Conservation (phyloP, 2,329 filamentous ascomycete species). For the Colletotrichum tofieldiae region DNA sequence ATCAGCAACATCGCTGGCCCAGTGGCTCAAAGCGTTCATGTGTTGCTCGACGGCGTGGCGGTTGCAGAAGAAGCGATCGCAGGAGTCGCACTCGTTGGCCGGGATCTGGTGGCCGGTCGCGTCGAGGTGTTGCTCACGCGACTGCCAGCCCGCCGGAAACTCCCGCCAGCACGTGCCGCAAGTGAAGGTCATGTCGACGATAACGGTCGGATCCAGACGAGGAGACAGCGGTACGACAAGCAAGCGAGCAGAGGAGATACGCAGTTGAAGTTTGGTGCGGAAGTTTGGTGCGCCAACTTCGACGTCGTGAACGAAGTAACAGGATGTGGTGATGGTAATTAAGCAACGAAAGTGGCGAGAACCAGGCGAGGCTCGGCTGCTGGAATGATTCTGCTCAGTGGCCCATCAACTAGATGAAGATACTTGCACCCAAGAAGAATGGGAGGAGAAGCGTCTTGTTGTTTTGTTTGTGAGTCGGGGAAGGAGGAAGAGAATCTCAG, state of each 20-base stretch:
- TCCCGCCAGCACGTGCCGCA: conserved; percentile 40
- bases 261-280: not conserved
- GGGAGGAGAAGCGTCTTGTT: not conserved
- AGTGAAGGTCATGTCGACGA: conserved; percentile 19
- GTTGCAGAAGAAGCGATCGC: conserved; percentile 46
- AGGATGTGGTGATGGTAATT: not conserved
- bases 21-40: conserved; percentile 48
- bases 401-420: not conserved
- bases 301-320: not conserved
- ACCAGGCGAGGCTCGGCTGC: no score
- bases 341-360: not conserved
- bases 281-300: no score
- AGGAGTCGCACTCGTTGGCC: conserved; percentile 47
- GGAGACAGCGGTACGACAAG: not conserved
- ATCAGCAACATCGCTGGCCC: not conserved
- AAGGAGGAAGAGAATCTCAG: not conserved
- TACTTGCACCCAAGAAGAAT: fast-evolving
- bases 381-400: no score
- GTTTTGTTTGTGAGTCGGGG: not conserved
- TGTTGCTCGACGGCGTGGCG: conserved; percentile 49
- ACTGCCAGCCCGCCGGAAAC: conserved; percentile 40
- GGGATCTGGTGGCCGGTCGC: not conserved
- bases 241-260: not conserved
- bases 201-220: no score
- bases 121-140: conserved; percentile 40